phyloP scores from a whole-genome alignment of 1,284 basidiomycete species.

The Ceratobasidium sp. region DNA sequence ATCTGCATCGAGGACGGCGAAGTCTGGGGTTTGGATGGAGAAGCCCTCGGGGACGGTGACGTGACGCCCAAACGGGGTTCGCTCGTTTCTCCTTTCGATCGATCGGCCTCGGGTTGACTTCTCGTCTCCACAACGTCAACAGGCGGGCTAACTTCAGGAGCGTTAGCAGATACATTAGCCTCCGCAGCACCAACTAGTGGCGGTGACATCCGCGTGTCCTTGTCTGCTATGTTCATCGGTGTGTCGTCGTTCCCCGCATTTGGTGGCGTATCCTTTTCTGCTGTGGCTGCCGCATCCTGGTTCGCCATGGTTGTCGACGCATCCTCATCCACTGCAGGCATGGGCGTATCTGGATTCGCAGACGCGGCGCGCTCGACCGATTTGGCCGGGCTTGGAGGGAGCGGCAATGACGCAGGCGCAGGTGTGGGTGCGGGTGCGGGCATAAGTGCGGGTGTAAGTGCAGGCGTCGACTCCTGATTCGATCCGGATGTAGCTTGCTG shows the following conservation, averaged over 20 bases:
- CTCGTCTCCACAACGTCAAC: too few species aligned
- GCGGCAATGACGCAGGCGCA: not conserved
- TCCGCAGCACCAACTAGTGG: too few species aligned
- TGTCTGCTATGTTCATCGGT: not conserved
- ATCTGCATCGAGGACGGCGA: slow-evolving; percentile 9
- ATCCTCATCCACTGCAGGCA: not conserved
- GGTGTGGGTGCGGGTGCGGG: not conserved
- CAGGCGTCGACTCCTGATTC: not conserved
- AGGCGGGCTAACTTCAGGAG: too few species aligned
- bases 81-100: not conserved
- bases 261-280: too few species aligned
- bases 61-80: slow-evolving; percentile 1
- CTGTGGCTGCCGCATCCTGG: too few species aligned
- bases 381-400: not conserved
- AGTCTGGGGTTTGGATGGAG: slow-evolving; percentile 7
- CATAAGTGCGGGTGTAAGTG: not conserved
- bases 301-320: not conserved
- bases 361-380: not conserved
- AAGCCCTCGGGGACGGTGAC: not conserved
- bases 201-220: not conserved
- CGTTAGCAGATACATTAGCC: too few species aligned
- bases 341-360: not conserved
- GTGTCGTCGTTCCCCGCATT: too few species aligned
- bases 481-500: too few species aligned
- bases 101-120: not conserved